Evolutionary conservation across 208 protist genomes (phyloP).

Genomic region (Leishmania mexicana): DNA sequence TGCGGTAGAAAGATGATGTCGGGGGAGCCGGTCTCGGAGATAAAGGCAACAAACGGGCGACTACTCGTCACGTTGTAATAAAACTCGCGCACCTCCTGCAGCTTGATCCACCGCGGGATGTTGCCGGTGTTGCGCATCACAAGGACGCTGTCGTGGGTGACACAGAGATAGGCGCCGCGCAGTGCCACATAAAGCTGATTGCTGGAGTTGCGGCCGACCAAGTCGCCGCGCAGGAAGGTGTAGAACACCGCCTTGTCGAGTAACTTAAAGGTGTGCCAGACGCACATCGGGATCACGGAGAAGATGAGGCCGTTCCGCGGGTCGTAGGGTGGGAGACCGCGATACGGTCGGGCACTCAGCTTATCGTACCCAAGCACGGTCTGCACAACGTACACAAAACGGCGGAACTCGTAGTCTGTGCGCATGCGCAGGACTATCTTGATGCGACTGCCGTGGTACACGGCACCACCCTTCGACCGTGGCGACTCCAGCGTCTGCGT

Average conservation of each 20-base stretch:
- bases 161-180: constrained; percentile 54
- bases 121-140: constrained; percentile 57
- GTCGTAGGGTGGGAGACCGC: constrained; percentile 74
- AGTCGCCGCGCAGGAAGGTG: constrained; percentile 53
- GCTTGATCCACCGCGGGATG: constrained; percentile 62
- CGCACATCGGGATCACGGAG: constrained; percentile 58
- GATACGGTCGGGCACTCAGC: constrained; percentile 52
- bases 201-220: constrained; percentile 46
- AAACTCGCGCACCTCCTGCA: constrained; percentile 57
- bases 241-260: constrained; percentile 75
- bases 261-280: constrained; percentile 69
- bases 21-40: constrained; percentile 51
- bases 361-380: constrained; percentile 77
- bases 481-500: constrained; percentile 64
- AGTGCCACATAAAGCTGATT: constrained; percentile 39
- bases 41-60: constrained; percentile 54
- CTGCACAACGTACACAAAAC: constrained; percentile 64
- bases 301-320: constrained; percentile 75
- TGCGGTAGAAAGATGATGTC: constrained; percentile 71
- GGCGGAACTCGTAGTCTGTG: constrained; percentile 65
- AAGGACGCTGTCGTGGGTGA: constrained; percentile 71
- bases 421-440: constrained; percentile 52
- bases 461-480: constrained; percentile 22
- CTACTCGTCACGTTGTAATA: constrained; percentile 48
- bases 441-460: constrained; percentile 35